Conservation (phyloP, 2,329 filamentous ascomycete species). For the Aspergillus sp. region DNA sequence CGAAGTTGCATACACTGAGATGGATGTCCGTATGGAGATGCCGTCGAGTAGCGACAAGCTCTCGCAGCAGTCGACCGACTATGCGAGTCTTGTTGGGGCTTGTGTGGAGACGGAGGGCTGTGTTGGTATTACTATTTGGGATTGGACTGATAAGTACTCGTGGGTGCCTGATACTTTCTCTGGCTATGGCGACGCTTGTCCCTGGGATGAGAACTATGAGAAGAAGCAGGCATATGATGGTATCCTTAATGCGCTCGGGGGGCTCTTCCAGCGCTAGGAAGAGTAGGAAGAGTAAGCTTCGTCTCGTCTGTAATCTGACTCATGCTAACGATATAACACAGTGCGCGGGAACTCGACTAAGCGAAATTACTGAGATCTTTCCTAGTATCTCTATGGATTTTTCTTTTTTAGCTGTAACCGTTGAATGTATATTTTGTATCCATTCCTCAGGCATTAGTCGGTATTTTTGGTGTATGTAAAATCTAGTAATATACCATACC, state of each 20-base stretch:
- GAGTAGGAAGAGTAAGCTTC: neutral
- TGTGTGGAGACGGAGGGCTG: conserved; percentile 25
- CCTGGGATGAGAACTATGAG: conserved; percentile 41
- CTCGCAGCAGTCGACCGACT: conserved; percentile 27
- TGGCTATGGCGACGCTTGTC: conserved; percentile 36
- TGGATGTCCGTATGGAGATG: conserved; percentile 45
- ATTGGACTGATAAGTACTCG: conserved; percentile 41
- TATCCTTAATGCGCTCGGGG: conserved; percentile 22
- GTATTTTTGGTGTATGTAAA: neutral
- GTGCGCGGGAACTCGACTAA: neutral
- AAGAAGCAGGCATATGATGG: conserved; percentile 44
- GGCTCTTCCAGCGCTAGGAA: conserved; percentile 4
- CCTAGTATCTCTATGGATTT: neutral
- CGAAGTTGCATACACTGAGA: conserved; percentile 35
- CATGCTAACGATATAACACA: neutral
- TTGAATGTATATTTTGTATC: neutral
- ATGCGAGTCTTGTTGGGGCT: conserved; percentile 22
- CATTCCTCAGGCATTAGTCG: neutral
- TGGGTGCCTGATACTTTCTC: conserved; percentile 41
- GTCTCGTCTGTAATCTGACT: neutral
- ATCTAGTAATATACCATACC: neutral
- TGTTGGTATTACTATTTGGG: conserved; percentile 35
- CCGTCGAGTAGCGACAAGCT: conserved; percentile 20
- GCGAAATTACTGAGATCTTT: neutral
- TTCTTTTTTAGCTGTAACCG: neutral